Base-by-base conservation (phyloP, 2,329 filamentous ascomycete species). In the Penicillium aurantiogriseum region DNA sequence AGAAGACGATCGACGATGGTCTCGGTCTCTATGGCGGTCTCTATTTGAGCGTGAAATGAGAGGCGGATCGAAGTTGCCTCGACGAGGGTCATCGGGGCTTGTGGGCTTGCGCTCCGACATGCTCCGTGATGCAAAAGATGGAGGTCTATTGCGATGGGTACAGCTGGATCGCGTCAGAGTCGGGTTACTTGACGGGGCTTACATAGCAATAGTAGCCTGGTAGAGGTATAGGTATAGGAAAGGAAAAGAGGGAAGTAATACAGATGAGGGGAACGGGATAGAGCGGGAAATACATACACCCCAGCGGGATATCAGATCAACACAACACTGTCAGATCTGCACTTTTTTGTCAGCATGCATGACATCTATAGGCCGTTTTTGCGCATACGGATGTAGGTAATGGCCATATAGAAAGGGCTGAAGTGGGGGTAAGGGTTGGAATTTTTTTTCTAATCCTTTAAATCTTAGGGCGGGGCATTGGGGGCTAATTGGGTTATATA, bases 81-180 rank as follows among this genome's bases (percentile, higher is more conserved):
- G 29, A 23, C 13, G 35, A 55, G 23, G 23, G 27, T 29, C 35
- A 43, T 23, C 29, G 25, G 45, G 38, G 29, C 33, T 45, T 48
- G 38, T 11, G 48, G 35, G 57, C 54, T 43, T 51, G 51, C 48
- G 62, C 60, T 67, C 64, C 64, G 64, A 62, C 54, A 65, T 66
- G 62, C 64, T 63, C 64, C 64, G 63, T 55, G 38, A 21, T 51
- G 35, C 48, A 11, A 47, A 49, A 39, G 40, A 40, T 33, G 25
- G 25, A 15, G 8, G 29, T 23, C 29, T 31, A 43, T 23, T 23
- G 31, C 13, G 25, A 35, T 46, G 50, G 35, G 17, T 40, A 45
- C 46, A 53, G 51, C 51, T 54, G 27, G 27, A 53, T 47, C 49
- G 10, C 29, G 49, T 56, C 42, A 56, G 54, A 53, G 35, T 45